Conservation (phyloP, 2,329 filamentous ascomycete genomes). For the Aspergillus bombycis region DNA sequence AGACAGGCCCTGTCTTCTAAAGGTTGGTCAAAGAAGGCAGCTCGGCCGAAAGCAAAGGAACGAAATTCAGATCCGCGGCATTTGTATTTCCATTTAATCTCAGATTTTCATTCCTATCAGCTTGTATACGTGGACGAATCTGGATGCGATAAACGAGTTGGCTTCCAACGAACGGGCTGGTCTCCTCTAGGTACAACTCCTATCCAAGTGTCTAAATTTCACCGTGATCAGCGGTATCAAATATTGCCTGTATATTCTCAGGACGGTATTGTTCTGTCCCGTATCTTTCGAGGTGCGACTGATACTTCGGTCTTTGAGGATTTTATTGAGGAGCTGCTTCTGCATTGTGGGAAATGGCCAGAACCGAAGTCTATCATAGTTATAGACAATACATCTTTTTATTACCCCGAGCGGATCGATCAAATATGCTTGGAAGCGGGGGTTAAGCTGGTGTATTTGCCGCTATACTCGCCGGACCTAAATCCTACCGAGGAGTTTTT, state of each 20-base stretch:
- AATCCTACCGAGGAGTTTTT: slow-evolving; percentile 44
- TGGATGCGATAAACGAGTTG: slow-evolving; percentile 37
- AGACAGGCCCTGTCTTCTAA: slow-evolving; percentile 23
- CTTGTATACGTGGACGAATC: too few species aligned
- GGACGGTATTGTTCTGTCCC: slow-evolving; percentile 32
- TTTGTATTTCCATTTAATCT: slow-evolving; percentile 34
- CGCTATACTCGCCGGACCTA: slow-evolving; percentile 40
- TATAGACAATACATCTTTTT: slow-evolving; percentile 36
- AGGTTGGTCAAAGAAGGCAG: slow-evolving; percentile 36
- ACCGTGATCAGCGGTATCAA: slow-evolving; percentile 28
- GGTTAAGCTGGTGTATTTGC: slow-evolving; percentile 36
- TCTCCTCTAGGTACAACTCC: slow-evolving; percentile 29
- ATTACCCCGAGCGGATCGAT: slow-evolving; percentile 29
- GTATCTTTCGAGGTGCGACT: slow-evolving; percentile 34
- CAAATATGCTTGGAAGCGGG: slow-evolving; percentile 32
- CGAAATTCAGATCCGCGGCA: slow-evolving; percentile 37
- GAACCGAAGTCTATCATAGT: slow-evolving; percentile 33
- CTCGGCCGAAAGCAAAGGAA: slow-evolving; percentile 34
- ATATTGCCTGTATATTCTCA: slow-evolving; percentile 38
- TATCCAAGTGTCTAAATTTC: slow-evolving; percentile 25
- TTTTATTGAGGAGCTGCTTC: slow-evolving; percentile 33
- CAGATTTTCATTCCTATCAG: slow-evolving; percentile 21
- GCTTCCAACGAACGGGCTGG: slow-evolving; percentile 39
- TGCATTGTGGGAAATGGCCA: slow-evolving; percentile 28
- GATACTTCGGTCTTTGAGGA: slow-evolving; percentile 33